These are phyloP conservation scores for Chlorella variabilis DNA, from an alignment of 163 green algal genomes.

Conservation along the genomic window DNA sequence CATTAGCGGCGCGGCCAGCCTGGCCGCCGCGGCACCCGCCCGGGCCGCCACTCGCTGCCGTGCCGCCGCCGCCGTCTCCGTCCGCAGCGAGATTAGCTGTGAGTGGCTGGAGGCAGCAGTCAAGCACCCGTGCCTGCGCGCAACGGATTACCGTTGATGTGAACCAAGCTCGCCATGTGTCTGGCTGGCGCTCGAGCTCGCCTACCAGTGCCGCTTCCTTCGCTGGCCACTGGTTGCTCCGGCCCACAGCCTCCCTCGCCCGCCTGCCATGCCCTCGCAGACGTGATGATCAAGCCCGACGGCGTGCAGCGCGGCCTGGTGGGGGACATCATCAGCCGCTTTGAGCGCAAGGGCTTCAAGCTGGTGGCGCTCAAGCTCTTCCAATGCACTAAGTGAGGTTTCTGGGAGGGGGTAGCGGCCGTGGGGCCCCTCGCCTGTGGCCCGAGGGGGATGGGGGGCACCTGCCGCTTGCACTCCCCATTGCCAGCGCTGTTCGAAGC, in stretches of 20 bases:
- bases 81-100: constrained; percentile 38
- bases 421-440: too few species aligned
- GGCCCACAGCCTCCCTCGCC: too few species aligned
- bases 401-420: background rate
- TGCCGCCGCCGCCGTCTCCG: constrained; percentile 17
- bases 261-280: background rate
- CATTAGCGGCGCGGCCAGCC: constrained; percentile 15
- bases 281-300: constrained; percentile 73
- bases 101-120: background rate
- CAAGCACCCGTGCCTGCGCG: too few species aligned
- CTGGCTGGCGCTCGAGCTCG: too few species aligned
- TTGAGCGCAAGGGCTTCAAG: constrained; percentile 97
- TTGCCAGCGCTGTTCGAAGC: constrained; percentile 33
- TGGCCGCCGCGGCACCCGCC: background rate
- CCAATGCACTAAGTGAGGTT: constrained; percentile 76
- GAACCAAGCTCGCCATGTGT: too few species aligned
- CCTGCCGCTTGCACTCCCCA: background rate
- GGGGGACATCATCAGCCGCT: constrained; percentile 94
- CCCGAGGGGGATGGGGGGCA: too few species aligned
- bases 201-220: too few species aligned
- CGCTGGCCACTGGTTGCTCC: too few species aligned
- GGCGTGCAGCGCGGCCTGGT: constrained; percentile 96
- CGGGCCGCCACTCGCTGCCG: background rate
- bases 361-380: constrained; percentile 93
- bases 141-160: too few species aligned